phyloP scores from a whole-genome alignment of 108 stramenopile genomes.

The Skeletonema menzelii region DNA sequence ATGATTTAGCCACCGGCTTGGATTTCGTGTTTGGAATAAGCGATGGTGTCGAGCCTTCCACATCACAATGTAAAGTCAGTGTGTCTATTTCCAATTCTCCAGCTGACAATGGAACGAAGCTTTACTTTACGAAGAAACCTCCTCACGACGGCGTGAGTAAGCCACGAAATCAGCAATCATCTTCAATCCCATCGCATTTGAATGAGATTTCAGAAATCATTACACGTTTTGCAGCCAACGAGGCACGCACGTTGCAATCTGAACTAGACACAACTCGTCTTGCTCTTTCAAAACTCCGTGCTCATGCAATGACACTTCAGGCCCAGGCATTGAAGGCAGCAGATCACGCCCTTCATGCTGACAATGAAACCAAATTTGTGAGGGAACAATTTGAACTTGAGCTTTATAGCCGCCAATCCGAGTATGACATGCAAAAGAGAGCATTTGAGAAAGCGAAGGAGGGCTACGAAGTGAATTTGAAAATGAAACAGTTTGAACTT shows the following conservation, averaged over 20 bases:
- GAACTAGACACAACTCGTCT: slow-evolving; percentile 20
- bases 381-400: slow-evolving; percentile 13
- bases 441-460: slow-evolving; percentile 33
- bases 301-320: slow-evolving; percentile 35
- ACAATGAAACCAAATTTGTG: slow-evolving; percentile 12
- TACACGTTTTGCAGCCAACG: slow-evolving; percentile 17
- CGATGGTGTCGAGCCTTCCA: not conserved
- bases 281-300: slow-evolving; percentile 24
- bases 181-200: slow-evolving; percentile 24
- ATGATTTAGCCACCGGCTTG: slow-evolving; percentile 19
- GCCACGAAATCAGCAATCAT: not conserved
- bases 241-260: slow-evolving; percentile 12
- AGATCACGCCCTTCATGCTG: slow-evolving; percentile 25
- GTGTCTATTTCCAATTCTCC: slow-evolving; percentile 16
- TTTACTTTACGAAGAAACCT: not conserved
- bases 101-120: slow-evolving; percentile 7
- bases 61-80: not conserved
- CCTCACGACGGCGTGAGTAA: not conserved
- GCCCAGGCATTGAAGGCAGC: slow-evolving; percentile 21
- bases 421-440: slow-evolving; percentile 26
- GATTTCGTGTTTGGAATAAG: slow-evolving; percentile 24
- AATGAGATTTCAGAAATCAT: slow-evolving; percentile 30
- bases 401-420: slow-evolving; percentile 13
- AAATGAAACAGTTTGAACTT: slow-evolving; percentile 17
- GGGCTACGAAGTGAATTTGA: slow-evolving; percentile 8